phyloP scores from a whole-genome alignment of 2,329 filamentous ascomycete genomes.

The Alternaria burnsii region DNA sequence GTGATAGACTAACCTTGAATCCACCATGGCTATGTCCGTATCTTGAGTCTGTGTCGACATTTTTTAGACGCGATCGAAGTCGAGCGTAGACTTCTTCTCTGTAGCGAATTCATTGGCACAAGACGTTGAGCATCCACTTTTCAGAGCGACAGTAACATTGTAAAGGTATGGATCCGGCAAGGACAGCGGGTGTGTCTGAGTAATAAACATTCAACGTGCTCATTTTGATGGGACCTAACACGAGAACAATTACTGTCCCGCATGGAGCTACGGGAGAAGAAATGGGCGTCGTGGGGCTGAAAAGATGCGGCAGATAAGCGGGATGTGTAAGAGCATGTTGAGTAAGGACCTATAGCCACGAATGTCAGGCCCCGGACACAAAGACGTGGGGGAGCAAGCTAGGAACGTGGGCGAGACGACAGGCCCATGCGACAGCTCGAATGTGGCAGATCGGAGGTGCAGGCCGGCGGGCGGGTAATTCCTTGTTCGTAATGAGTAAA shows the following conservation, averaged over 20 bases:
- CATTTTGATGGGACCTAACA: conserved; percentile 13
- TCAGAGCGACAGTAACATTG: conserved; percentile 19
- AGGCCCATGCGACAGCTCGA: conserved; percentile 23
- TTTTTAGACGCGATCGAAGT: conserved; percentile 21
- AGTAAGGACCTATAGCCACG: conserved; percentile 23
- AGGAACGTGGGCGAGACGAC: conserved; percentile 24
- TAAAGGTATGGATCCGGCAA: conserved; percentile 23
- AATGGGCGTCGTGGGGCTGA: conserved; percentile 40
- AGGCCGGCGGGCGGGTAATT: conserved; percentile 17
- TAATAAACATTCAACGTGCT: conserved; percentile 18
- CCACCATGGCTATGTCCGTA: conserved; percentile 35
- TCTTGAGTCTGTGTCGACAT: conserved; percentile 31
- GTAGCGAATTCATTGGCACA: conserved; percentile 39
- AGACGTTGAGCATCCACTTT: conserved; percentile 11
- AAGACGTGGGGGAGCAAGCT: conserved; percentile 14
- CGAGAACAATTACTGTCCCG: conserved; percentile 21
- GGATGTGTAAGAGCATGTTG: conserved; percentile 20
- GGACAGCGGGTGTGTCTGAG: conserved; percentile 23
- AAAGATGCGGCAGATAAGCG: conserved; percentile 32
- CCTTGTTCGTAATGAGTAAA: conserved; percentile 20
- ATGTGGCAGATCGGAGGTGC: conserved; percentile 6
- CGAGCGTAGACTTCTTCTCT: conserved; percentile 21
- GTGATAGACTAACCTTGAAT: conserved; percentile 29
- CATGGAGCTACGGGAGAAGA: conserved; percentile 29
- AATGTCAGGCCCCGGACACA: conserved; percentile 16